A percentile compares a stretch with the other conserved stretches of the same genome.
Conservation (phyloP, 139 green algal genomes). For the Diplosphaera chodatii region DNA sequence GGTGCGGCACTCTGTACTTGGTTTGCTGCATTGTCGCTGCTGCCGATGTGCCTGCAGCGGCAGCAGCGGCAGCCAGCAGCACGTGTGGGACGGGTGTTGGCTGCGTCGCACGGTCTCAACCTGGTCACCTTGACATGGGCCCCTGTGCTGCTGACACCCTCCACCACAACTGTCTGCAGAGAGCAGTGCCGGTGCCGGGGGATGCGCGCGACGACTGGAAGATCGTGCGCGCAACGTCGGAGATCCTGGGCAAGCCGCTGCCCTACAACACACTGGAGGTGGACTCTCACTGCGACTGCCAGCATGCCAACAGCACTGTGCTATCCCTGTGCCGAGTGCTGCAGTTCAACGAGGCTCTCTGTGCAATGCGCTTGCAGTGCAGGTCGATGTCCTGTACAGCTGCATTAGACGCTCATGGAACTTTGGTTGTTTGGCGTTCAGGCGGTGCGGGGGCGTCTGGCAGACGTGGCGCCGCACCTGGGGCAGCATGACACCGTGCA, state of each 20-base stretch:
- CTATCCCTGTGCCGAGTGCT: no score
- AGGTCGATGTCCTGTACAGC: background rate
- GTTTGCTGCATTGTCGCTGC: no score
- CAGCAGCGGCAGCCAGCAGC: no score
- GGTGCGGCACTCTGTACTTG: constrained; percentile 3
- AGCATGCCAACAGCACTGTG: background rate
- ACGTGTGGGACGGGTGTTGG: no score
- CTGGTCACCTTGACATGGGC: no score
- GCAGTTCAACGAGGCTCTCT: no score
- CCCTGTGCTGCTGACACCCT: no score
- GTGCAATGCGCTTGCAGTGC: no score
- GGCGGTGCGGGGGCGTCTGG: constrained; percentile 66
- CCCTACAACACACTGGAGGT: constrained; percentile 75
- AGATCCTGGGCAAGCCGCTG: constrained; percentile 69
- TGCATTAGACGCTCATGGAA: background rate
- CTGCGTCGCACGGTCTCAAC: no score
- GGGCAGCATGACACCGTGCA: constrained; percentile 54
- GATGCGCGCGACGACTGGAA: constrained; percentile 95
- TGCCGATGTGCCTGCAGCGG: no score
- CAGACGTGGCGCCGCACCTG: constrained; percentile 77
- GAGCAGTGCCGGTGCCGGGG: constrained; percentile 61
- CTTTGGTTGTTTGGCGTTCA: background rate
- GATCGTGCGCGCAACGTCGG: constrained; percentile 76
- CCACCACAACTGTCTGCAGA: no score
- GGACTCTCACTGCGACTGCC: background rate